Conservation (phyloP, 176 grass and related monocot genomes). For the Oryza meridionalis region DNA sequence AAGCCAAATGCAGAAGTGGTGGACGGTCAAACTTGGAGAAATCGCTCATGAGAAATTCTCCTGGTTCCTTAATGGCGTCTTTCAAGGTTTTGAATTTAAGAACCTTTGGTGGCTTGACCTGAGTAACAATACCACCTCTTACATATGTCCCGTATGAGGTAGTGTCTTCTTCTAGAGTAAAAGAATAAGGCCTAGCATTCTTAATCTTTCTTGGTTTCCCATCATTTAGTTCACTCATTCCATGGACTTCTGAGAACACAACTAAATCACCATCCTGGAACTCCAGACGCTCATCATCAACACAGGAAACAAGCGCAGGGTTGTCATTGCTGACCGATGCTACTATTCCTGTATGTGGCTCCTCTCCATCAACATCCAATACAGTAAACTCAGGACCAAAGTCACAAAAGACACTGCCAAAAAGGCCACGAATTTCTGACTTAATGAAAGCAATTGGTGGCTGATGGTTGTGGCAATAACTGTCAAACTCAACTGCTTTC, state of each 20-base stretch:
- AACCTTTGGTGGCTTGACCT: conserved; percentile 83
- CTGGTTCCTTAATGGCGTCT: conserved; percentile 82
- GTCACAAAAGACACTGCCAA: conserved; percentile 86
- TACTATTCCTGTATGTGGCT: conserved; percentile 89
- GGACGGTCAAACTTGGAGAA: conserved; percentile 90
- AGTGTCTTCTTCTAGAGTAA: conserved; percentile 88
- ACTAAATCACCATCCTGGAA: conserved; percentile 93
- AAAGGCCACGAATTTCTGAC: conserved; percentile 82
- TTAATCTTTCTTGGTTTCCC: conserved; percentile 85
- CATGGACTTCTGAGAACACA: conserved; percentile 86
- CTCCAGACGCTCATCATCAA: conserved; percentile 92
- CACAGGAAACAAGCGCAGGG: conserved; percentile 75
- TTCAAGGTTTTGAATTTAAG: conserved; percentile 84
- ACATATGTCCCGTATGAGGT: conserved; percentile 67
- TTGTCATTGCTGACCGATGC: conserved; percentile 91
- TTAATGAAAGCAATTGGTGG: conserved; percentile 94
- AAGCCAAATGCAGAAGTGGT: conserved; percentile 83
- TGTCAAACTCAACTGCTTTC: conserved; percentile 74
- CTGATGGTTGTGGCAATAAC: conserved; percentile 82
- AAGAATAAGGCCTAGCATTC: conserved; percentile 85
- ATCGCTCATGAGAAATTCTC: conserved; percentile 92
- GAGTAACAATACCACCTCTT: conserved; percentile 87
- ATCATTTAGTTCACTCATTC: conserved; percentile 91
- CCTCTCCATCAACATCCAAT: conserved; percentile 91
- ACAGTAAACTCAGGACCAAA: conserved; percentile 89